phyloP scores from a whole-genome alignment of 2,329 filamentous ascomycete genomes.

The Colletotrichum sp. region DNA sequence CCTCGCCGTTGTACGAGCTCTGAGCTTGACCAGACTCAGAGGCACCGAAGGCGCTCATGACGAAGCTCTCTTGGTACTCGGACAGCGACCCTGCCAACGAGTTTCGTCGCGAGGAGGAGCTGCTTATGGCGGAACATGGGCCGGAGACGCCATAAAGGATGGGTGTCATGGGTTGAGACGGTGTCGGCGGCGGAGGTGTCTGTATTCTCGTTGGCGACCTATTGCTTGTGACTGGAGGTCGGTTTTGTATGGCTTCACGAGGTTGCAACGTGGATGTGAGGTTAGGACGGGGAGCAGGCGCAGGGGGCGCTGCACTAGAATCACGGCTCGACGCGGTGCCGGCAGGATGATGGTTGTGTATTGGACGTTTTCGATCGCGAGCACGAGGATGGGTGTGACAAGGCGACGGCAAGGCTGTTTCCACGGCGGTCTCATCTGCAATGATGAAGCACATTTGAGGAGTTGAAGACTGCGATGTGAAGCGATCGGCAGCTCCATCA shows the following conservation, averaged over 20 bases:
- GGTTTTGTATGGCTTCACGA: neutral
- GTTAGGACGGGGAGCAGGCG: neutral
- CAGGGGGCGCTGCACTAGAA: neutral
- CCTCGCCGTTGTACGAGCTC: slow-evolving; percentile 45
- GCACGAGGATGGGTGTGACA: slow-evolving; percentile 27
- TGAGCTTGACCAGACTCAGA: slow-evolving; percentile 8
- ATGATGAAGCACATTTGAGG: slow-evolving; percentile 59
- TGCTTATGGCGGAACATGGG: slow-evolving; percentile 49
- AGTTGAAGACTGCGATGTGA: slow-evolving; percentile 28
- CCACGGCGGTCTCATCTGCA: slow-evolving; percentile 54
- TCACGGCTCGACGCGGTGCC: neutral
- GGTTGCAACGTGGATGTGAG: slow-evolving; percentile 27
- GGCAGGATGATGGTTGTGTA: neutral
- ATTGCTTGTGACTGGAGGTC: neutral
- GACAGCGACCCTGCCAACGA: slow-evolving; percentile 55
- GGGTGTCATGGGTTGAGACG: slow-evolving; percentile 51
- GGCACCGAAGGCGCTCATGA: slow-evolving; percentile 23
- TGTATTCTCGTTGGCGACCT: neutral
- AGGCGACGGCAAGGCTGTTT: slow-evolving; percentile 37
- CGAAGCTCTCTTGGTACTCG: slow-evolving; percentile 38
- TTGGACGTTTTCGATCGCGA: slow-evolving; percentile 38
- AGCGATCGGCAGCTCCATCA: slow-evolving; percentile 5
- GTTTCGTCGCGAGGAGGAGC: slow-evolving; percentile 55
- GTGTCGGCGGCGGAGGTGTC: slow-evolving; percentile 24
- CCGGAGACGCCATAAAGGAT: slow-evolving; percentile 45